These are phyloP conservation scores for Zygosaccharomyces pseudobailii DNA, from an alignment of 1,139 yeast species.

Conservation along the genomic window DNA sequence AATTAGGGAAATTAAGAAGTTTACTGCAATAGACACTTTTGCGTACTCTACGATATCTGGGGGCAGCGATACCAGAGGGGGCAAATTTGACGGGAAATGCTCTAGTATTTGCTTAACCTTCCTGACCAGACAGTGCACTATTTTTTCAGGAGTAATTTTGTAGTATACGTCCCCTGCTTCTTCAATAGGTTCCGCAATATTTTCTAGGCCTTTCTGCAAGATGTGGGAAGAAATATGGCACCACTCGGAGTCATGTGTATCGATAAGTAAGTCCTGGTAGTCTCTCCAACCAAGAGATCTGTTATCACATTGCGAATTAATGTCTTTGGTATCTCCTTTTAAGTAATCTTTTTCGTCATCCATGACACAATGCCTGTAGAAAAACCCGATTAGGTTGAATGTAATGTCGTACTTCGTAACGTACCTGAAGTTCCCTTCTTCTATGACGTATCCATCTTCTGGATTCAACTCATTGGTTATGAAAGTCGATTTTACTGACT, in stretches of 20 bases:
- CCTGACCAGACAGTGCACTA: conserved; percentile 35
- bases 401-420: conserved; percentile 42
- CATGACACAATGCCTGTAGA: conserved; percentile 32
- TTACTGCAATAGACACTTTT: conserved; percentile 22
- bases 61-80: conserved; percentile 21
- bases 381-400: conserved; percentile 39
- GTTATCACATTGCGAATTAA: conserved; percentile 7
- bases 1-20: conserved; percentile 28
- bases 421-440: conserved; percentile 38
- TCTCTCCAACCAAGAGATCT: conserved; percentile 33
- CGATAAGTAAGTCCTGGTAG: conserved; percentile 33
- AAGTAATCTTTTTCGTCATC: conserved; percentile 29
- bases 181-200: conserved; percentile 43
- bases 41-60: conserved; percentile 16
- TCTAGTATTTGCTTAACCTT: conserved; percentile 36
- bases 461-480: conserved; percentile 32
- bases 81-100: conserved; percentile 34
- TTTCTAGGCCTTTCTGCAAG: conserved; percentile 31
- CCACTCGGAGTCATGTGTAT: conserved; percentile 25
- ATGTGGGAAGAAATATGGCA: conserved; percentile 13
- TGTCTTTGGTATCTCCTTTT: neutral
- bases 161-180: conserved; percentile 49
- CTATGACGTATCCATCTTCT: conserved; percentile 29
- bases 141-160: conserved; percentile 39
- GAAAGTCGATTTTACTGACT: conserved; percentile 35